Conservation (phyloP, 371 early-diverging fungal species). For the Batrachochytrium dendrobatidis region DNA sequence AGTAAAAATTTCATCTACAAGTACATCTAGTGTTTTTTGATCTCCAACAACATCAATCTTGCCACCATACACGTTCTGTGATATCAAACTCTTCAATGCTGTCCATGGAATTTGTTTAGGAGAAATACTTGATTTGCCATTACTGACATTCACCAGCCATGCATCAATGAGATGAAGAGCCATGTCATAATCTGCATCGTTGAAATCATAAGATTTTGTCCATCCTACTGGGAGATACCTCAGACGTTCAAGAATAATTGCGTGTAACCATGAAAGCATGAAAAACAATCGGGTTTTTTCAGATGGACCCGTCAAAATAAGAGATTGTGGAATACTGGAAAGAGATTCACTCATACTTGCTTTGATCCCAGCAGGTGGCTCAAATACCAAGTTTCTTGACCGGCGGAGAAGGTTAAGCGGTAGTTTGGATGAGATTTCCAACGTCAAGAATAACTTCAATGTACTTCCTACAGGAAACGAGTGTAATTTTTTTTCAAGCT, state of each 20-base stretch:
- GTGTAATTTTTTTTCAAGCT: constrained; percentile 90
- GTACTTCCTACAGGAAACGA: constrained; percentile 54
- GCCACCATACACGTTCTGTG: constrained; percentile 91
- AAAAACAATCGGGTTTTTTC: constrained; percentile 90
- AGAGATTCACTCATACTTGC: constrained; percentile 87
- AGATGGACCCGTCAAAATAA: constrained; percentile 59
- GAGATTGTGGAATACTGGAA: constrained; percentile 46
- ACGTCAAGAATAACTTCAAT: constrained; percentile 94
- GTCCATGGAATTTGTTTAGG: constrained; percentile 96
- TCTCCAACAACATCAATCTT: constrained; percentile 91
- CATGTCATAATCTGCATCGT: constrained; percentile 92
- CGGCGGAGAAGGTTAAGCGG: constrained; percentile 84
- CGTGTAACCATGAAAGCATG: constrained; percentile 94
- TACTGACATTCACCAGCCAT: constrained; percentile 79
- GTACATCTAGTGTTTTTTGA: constrained; percentile 78
- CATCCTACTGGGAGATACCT: constrained; percentile 96
- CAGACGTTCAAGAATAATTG: constrained; percentile 88
- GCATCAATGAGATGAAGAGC: constrained; percentile 80
- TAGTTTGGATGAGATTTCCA: constrained; percentile 95
- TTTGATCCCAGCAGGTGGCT: constrained; percentile 93
- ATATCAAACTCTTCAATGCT: constrained; percentile 79
- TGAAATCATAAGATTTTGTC: constrained; percentile 95
- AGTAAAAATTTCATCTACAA: constrained; percentile 75
- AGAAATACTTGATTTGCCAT: constrained; percentile 79
- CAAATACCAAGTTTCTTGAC: constrained; percentile 89